Percentiles rank a stretch among this genome's conserved stretches.
Evolutionary conservation across 2,329 filamentous ascomycete species (phyloP).

Genomic region (Fusarium falciforme): DNA sequence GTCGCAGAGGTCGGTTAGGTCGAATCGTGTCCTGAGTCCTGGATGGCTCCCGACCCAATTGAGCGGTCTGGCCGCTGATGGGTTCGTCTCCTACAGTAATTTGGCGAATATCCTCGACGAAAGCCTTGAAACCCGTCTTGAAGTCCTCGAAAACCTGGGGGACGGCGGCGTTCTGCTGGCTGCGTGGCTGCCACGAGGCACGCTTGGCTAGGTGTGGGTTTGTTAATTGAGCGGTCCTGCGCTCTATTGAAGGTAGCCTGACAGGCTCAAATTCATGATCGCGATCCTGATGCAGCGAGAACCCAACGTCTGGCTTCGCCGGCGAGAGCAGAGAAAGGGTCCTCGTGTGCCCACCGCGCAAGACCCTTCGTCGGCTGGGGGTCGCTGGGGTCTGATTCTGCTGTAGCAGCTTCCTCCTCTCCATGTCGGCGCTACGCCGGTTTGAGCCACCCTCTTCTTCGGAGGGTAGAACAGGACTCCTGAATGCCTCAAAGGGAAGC

Average conservation of each 20-base stretch:
- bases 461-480: slow-evolving; percentile 45
- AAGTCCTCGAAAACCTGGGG: slow-evolving; percentile 92
- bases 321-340: slow-evolving; percentile 86
- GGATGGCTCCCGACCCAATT: slow-evolving; percentile 27
- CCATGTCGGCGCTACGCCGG: slow-evolving; percentile 70
- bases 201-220: slow-evolving; percentile 62
- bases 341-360: slow-evolving; percentile 73
- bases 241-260: slow-evolving; percentile 45
- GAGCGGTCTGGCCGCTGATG: slow-evolving; percentile 63
- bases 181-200: slow-evolving; percentile 69
- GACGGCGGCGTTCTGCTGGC: slow-evolving; percentile 59
- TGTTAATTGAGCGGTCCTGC: slow-evolving; percentile 49
- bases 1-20: slow-evolving; percentile 53
- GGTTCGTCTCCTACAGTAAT: slow-evolving; percentile 96
- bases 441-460: slow-evolving; percentile 49
- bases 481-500: slow-evolving; percentile 65
- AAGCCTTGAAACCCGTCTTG: slow-evolving; percentile 89
- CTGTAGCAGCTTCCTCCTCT: slow-evolving; percentile 76
- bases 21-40: slow-evolving; percentile 61
- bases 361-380: slow-evolving; percentile 68
- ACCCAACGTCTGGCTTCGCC: slow-evolving; percentile 58
- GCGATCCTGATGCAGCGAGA: slow-evolving; percentile 56
- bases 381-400: slow-evolving; percentile 58
- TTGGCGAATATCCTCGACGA: slow-evolving; percentile 94
- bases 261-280: slow-evolving; percentile 42